Evolutionary conservation across 306 rosid species (phyloP), one percentile per base, ranked within the genome.

Genomic region (Casuarina glauca): DNA sequence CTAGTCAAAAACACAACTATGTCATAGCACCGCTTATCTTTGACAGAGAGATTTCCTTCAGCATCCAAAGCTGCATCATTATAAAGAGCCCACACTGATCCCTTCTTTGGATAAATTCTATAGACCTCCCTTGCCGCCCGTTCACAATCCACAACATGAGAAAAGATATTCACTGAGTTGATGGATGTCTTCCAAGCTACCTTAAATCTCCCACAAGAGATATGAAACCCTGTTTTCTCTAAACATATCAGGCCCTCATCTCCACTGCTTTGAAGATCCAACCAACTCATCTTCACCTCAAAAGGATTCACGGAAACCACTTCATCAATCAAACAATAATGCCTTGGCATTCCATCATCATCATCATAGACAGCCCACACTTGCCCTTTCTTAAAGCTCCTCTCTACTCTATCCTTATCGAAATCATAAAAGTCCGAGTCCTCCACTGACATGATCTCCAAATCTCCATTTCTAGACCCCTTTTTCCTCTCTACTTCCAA

Each of bases 41-140:
- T 76, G 4, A 19, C 73, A n/a, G 80, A 72, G 60, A 67, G 10
- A 44, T 51, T 81, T 86, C 85, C 85, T 68, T 81, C 93, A 5
- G 73, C 78, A 64, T 75, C 88, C 46, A 68, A n/a, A 62, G 85
- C 79, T 39, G 75, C 78, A 75, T 90, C 86, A 11, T 81, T 79
- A 81, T 91, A 87, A 51, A 92, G 88, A 42, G 97, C 98, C 97
- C 97, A 95, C 17, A 95, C 93, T 0, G 97, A 92, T 15, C 97
- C 97, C 85, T 95, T 95, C 86, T 85, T 91, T 1, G 98, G 97
- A 86, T 91, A 92, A 77, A 95, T 70, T 83, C 88, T 74, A 87
- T 88, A 92, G 53, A 86, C 73, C 74, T 95, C 93, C 49, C 85
- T 86, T 2, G 96, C 90, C 12, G 62, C 93, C 26, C 88, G 87